Evolutionary conservation across 352 stramenopile genomes (phyloP), one percentile per base, ranked within the genome.

Genomic region (Plasmopara muralis): DNA sequence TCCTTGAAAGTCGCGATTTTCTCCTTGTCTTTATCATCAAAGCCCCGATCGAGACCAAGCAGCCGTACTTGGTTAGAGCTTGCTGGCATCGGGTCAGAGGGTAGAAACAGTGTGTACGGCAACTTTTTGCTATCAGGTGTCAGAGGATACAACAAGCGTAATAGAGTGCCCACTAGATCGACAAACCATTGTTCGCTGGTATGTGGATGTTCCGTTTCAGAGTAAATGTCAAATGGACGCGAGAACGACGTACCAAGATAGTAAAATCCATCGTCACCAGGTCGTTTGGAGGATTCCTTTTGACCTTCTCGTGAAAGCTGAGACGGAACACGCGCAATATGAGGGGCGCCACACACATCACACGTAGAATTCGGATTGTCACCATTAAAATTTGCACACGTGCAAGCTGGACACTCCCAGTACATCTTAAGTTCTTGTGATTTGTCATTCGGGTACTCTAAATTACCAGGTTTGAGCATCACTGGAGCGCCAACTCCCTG

Each of bases 1-100:
- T 99, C 96, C 58, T 99, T 99, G 43, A 99, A 90, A 0, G 95
- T 98, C 18, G 70, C 55, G 31, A 92, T 73, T 41, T 85, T 85
- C 29, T 93, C 77, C 14, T 74, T 78, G 29, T 88, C 77, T 50
- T 87, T 87, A 34, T 89, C 81, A 54, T 85, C 82, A 15, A 68
- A 74, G 4, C 81, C 77, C 53, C 79, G 57, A 30, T 93, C 80
- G 9, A 87, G 64, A 0, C 77, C 84, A 28, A 94, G 62, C 13
- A 93, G 51, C 16, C 62, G 64, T 6, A 93, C 77, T 2, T 63
- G 51, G 25, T 47, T 69, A n/a, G 78, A 70, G 44, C 64, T 64
- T n/a, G 63, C 56, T 31, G 59, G 46, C 9, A 90, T 45, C 2
- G 76, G 61, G n/a, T 86, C 53, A 35, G 58, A 64, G 0, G 82